Base-by-base conservation (phyloP, 768 basidiomycete genomes). In the Russula emetica region DNA sequence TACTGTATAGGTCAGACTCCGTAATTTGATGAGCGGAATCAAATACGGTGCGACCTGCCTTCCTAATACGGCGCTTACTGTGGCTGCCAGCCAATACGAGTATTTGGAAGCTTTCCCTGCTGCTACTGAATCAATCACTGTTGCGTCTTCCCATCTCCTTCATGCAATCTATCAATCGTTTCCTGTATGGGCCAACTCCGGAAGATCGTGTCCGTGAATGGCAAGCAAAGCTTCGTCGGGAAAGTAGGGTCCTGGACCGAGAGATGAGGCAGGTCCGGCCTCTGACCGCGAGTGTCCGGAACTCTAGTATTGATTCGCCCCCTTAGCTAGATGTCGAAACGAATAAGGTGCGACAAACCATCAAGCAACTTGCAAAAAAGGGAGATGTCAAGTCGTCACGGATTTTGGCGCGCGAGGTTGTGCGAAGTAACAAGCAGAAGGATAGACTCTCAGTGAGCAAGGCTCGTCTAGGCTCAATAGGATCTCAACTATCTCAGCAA, bases 101-200 rank as follows among this genome's bases (percentile, higher is more conserved):
- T n/a, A n/a, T 30, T 30, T 30, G 30, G 32, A 32, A 32, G 32
- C 32, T n/a, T n/a, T n/a, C n/a, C n/a, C n/a, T 34, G 34, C 34
- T 11, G 11, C 34, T n/a, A n/a, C n/a, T n/a, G 34, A 34, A 36
- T 13, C 3, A 36, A 36, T 36, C 36, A 13, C 36, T 36, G 5
- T 22, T 10, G 16, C 58, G 10, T 20, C 45, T 32, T 44, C 32
- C 18, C 44, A 50, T 36, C 44, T 47, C 50, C 22, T 61, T 71
- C 66, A 92, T 94, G 90, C 90, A 93, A 74, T 76, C 87, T 38
- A 88, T 98, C 72, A 95, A 93, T 74, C 86, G 94, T 47, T 94
- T 95, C 74, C 76, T 99, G 51, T 98, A 98, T 77, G 97, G 97
- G 2, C 96, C 94, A 20, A 93, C 96, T 0, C 89, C 95, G 26